phyloP scores from a whole-genome alignment of 345 rosid species.

The Pseudoturritis turrita region DNA sequence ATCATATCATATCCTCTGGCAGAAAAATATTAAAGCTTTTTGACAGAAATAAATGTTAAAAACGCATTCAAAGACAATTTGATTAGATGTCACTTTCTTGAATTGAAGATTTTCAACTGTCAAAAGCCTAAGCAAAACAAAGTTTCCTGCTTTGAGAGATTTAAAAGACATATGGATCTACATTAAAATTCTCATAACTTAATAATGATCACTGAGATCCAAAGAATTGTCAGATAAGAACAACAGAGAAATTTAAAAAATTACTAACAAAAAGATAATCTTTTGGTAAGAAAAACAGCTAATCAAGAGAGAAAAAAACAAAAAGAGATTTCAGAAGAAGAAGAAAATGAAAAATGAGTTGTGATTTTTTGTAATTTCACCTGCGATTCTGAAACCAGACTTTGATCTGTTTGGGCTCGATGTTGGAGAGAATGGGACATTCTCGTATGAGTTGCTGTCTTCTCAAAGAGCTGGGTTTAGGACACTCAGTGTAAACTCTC shows the following conservation, averaged over 20 bases:
- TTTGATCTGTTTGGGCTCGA: conserved; percentile 37
- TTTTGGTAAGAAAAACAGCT: not conserved
- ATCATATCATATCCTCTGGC: not conserved
- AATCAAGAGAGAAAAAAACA: not conserved
- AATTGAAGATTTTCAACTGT: conserved; percentile 6
- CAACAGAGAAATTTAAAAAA: not conserved
- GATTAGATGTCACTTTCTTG: conserved; percentile 28
- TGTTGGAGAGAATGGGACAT: conserved; percentile 36
- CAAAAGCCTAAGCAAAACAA: conserved; percentile 7
- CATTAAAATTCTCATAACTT: not conserved
- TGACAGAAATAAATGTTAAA: conserved; percentile 8
- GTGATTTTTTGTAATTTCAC: not conserved
- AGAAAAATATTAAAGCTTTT: not conserved
- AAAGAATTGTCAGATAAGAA: conserved; percentile 1
- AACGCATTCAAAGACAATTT: conserved; percentile 29
- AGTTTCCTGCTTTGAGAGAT: not conserved
- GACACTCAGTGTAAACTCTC: conserved; percentile 37
- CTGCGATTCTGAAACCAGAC: conserved; percentile 42
- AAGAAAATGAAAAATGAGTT: too few species aligned
- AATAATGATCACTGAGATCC: conserved; percentile 19
- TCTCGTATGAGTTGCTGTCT: conserved; percentile 36
- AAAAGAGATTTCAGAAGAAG: not conserved
- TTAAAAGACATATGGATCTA: conserved; percentile 9
- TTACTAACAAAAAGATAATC: not conserved
- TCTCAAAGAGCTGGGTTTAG: conserved; percentile 35